Evolutionary conservation across 1,284 basidiomycete genomes (phyloP).

Genomic region (Leccinum subspadiceum): DNA sequence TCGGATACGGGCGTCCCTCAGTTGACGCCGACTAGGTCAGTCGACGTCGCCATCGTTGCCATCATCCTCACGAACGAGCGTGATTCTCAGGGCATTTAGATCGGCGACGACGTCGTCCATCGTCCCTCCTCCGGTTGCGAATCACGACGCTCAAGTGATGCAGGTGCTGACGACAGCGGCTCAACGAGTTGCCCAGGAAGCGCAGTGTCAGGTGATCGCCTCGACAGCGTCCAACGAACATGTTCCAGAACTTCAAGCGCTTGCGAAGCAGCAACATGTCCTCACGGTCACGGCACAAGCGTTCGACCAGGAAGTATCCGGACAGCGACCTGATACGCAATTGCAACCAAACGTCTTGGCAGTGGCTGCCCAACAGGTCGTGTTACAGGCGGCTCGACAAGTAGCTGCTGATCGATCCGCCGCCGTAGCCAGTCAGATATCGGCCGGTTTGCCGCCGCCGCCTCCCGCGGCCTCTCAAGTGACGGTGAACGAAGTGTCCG

Average conservation of each 20-base stretch:
- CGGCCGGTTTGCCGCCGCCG: slow-evolving; percentile 37
- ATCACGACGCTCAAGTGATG: slow-evolving; percentile 62
- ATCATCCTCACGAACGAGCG: slow-evolving; percentile 5
- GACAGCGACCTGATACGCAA: slow-evolving; percentile 47
- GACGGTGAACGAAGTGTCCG: slow-evolving; percentile 73
- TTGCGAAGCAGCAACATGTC: slow-evolving; percentile 78
- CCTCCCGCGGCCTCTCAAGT: slow-evolving; percentile 54
- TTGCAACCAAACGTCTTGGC: slow-evolving; percentile 50
- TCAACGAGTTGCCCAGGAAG: slow-evolving; percentile 71
- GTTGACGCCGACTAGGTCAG: slow-evolving; percentile 38
- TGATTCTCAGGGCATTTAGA: slow-evolving; percentile 26
- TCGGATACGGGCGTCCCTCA: slow-evolving; percentile 53
- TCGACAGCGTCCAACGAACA: slow-evolving; percentile 45
- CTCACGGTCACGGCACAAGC: slow-evolving; percentile 74
- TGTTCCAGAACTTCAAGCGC: slow-evolving; percentile 54
- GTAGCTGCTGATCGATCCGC: slow-evolving; percentile 55
- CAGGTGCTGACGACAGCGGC: slow-evolving; percentile 73
- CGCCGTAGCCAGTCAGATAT: slow-evolving; percentile 39
- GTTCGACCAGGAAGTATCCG: slow-evolving; percentile 64
- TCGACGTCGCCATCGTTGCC: slow-evolving; percentile 3
- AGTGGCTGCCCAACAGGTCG: slow-evolving; percentile 73
- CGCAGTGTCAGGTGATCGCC: slow-evolving; percentile 62
- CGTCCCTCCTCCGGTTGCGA: slow-evolving; percentile 26
- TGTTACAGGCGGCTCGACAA: slow-evolving; percentile 72
- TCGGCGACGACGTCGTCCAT: slow-evolving; percentile 23